Base-by-base conservation (phyloP, 148 eudicot species). In the Fagopyrum tataricum region DNA sequence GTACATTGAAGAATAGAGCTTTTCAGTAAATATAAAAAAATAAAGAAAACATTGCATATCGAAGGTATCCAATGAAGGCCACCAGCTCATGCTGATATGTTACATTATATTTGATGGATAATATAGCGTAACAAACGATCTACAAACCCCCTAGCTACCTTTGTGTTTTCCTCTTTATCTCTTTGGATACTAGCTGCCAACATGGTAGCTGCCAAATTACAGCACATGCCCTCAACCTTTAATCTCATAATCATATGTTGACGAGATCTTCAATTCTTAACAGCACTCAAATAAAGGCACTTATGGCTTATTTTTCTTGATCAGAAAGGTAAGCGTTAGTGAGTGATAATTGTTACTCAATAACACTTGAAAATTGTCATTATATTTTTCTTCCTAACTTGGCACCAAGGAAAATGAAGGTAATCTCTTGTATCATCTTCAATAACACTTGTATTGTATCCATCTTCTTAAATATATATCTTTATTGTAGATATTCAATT, bases 401-500 rank as follows among this genome's bases (percentile, higher is more conserved):
- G 1, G 4, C 23, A 40, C 41, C 40, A 61, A 61, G 67, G 13
- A 61, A 61, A 61, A 61, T 26, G 67, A 61, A 61, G 67, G 67
- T 61, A 61, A 26, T 40, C 67, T 61, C 41, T 31, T 61, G 4
- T 61, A 26, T 26, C 0, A 21, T 8, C 64, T 58, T 58, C 5
- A 26, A 18, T 51, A 51, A 51, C 59, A 53, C 59, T n/a, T n/a
- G 23, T 18, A 53, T 53, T 53, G 7, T 53, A n/a, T n/a, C n/a
- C 24, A 7, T 58, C 39, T 7, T 8, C 39, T 21, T 58, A 7
- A 21, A 58, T 58, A 4, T 58, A 58, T 21, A 24, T 44, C n/a
- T n/a, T n/a, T 39, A 14, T 1, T 52, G 12, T 76, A 89, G 93
- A 86, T 87, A 76, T 77, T 87, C 78, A 79, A 83, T 73, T 90